A percentile compares a stretch with the other conserved stretches of the same genome.
These are phyloP conservation scores for Syncephalastrum racemosum DNA, from an alignment of 371 early-diverging fungal species.

Conservation along the genomic window DNA sequence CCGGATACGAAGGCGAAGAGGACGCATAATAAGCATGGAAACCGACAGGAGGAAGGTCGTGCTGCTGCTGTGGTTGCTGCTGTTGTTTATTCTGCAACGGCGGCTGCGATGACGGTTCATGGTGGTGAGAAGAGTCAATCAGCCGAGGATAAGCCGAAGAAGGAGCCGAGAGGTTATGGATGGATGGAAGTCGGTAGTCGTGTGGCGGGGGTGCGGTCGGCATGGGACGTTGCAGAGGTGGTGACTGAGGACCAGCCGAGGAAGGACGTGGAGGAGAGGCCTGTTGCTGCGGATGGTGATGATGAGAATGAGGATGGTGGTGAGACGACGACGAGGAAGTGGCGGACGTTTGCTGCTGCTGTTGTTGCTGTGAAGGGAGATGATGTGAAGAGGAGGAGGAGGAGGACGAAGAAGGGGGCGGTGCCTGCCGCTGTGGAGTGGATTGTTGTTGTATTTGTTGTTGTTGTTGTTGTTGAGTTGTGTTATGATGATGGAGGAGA, in stretches of 20 bases:
- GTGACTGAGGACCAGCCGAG: not conserved
- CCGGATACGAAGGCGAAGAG: slow-evolving; percentile 6
- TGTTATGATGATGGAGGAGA: not conserved
- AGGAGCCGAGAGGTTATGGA: slow-evolving; percentile 33
- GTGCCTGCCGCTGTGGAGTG: too few species aligned
- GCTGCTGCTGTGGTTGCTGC: slow-evolving; percentile 10
- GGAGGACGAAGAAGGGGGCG: too few species aligned
- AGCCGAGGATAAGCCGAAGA: slow-evolving; percentile 16
- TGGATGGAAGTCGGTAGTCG: slow-evolving; percentile 35
- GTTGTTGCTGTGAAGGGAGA: slow-evolving; percentile 1
- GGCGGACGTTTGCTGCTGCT: not conserved
- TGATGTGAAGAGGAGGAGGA: too few species aligned
- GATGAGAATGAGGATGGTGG: slow-evolving; percentile 2
- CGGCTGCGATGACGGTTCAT: slow-evolving; percentile 13
- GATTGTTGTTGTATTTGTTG: slow-evolving; percentile 5
- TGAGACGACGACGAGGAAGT: not conserved
- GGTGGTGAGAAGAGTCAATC: slow-evolving; percentile 13
- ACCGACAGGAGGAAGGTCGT: slow-evolving; percentile 26
- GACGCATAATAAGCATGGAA: slow-evolving; percentile 25
- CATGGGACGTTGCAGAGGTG: slow-evolving; percentile 11
- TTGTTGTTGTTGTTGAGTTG: too few species aligned
- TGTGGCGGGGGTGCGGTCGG: slow-evolving; percentile 11
- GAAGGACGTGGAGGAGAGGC: too few species aligned
- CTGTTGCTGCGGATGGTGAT: slow-evolving; percentile 4
- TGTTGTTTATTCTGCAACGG: too few species aligned